Evolutionary conservation across 768 basidiomycete genomes (phyloP), one percentile per base, ranked within the genome.

Genomic region (Dioszegia crocea): DNA sequence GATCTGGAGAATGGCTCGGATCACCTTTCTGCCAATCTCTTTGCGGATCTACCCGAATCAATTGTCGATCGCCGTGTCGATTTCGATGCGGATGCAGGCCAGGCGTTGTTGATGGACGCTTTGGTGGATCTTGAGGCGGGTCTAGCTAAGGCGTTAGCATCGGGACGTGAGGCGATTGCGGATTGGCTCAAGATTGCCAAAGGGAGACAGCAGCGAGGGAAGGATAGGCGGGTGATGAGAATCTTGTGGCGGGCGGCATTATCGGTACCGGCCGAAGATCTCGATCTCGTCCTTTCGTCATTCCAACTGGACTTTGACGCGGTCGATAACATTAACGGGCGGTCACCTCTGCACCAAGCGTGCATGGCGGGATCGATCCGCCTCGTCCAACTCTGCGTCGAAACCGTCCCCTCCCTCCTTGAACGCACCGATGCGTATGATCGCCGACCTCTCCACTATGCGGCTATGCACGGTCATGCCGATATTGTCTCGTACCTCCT

Each of bases 261-360:
- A 27, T 67, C 66, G n/a, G 65, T 69, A 2, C 83, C 83, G n/a
- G 79, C 89, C 41, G 86, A 83, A 19, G 86, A 90, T 68, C 78
- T 90, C 49, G 87, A 91, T 45, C 79, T 92, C 27, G 79, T 84
- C 30, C 84, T 86, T 16, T 24, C 79, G 78, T 14, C 85, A 19
- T 59, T 72, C 24, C 49, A 86, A 0, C 90, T 97, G 73, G 89
- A 97, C 76, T 98, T 91, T 74, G 81, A 82, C 46, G 97, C 91
- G 72, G 82, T 97, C 46, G 96, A 98, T 73, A 92, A 97, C 66
- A 99, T 99, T 80, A 98, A 97, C 74, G 89, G 88, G 40, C 84
- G 96, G 33, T 93, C 88, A 2, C 91, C 89, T 64, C 82, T 98
- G 21, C 96, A 98, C 70, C 90, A 92, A 74, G 90, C 93, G 2